Evolutionary conservation across 2,329 filamentous ascomycete species (phyloP).

Genomic region (Aspergillus tanneri): DNA sequence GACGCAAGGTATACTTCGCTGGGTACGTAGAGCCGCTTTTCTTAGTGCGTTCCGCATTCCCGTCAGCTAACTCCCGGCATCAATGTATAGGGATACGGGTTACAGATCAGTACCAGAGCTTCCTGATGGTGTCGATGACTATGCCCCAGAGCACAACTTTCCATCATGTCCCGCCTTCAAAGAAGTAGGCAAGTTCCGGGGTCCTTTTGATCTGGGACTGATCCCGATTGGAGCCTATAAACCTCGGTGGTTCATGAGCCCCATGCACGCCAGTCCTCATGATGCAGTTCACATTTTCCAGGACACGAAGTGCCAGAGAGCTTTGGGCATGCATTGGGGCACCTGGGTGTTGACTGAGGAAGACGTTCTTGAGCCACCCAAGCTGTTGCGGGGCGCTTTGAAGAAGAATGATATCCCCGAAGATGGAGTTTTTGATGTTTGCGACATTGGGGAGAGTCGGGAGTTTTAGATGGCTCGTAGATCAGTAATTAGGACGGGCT

Average conservation of each 20-base stretch:
- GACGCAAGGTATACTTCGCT: conserved; percentile 80
- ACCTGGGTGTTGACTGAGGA: conserved; percentile 83
- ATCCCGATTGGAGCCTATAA: conserved; percentile 92
- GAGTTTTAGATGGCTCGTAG: conserved; percentile 59
- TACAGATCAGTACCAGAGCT: conserved; percentile 74
- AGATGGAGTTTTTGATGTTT: conserved; percentile 74
- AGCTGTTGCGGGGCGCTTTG: conserved; percentile 69
- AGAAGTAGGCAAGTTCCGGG: conserved; percentile 74
- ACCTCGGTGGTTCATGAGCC: conserved; percentile 64
- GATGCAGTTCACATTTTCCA: conserved; percentile 87
- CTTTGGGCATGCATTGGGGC: conserved; percentile 91
- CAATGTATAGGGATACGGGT: conserved; percentile 71
- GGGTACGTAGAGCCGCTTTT: conserved; percentile 45
- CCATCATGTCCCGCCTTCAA: conserved; percentile 81
- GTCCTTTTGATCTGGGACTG: conserved; percentile 85
- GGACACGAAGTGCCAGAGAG: conserved; percentile 74
- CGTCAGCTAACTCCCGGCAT: conserved; percentile 12
- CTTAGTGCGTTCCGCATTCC: neutral
- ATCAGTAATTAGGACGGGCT: neutral
- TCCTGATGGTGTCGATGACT: conserved; percentile 66
- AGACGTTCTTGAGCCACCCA: conserved; percentile 79
- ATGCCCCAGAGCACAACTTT: conserved; percentile 63
- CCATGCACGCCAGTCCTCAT: conserved; percentile 81
- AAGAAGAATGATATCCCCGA: conserved; percentile 65
- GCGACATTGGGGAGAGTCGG: conserved; percentile 78